Evolutionary conservation across 2,329 filamentous ascomycete species (phyloP).

Genomic region (Colletotrichum nymphaeae): DNA sequence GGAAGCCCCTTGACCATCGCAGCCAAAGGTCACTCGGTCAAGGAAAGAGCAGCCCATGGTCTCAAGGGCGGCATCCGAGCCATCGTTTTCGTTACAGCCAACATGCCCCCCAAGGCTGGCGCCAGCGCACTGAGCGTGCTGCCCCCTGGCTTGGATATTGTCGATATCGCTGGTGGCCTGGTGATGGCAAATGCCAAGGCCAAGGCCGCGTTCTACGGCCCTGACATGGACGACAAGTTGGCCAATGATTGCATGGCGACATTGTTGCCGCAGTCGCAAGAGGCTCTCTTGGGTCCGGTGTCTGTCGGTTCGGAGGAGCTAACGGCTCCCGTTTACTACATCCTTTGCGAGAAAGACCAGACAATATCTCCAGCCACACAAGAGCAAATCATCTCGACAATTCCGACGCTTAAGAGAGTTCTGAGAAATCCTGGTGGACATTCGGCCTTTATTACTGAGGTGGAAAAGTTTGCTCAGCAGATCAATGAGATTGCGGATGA

Average conservation of each 20-base stretch:
- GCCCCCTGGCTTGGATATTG: constrained; percentile 12
- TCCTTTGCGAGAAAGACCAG: constrained; percentile 24
- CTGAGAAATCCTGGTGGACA: constrained; percentile 21
- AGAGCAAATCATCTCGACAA: constrained; percentile 2
- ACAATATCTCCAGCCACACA: constrained; percentile 3
- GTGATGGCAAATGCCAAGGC: constrained; percentile 14
- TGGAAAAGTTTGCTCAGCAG: constrained; percentile 12
- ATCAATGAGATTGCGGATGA: constrained; percentile 3
- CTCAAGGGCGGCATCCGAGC: constrained; percentile 13
- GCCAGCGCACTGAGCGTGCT: constrained; percentile 15
- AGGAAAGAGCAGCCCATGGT: background rate
- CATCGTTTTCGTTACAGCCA: constrained; percentile 4
- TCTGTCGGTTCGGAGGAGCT: constrained; percentile 1
- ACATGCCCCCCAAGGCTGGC: constrained; percentile 11
- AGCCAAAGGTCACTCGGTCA: background rate
- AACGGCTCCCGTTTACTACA: constrained; percentile 14
- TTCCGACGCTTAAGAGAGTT: constrained; percentile 12
- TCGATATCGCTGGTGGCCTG: constrained; percentile 1
- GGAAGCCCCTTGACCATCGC: constrained; percentile 13
- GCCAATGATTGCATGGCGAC: constrained; percentile 3
- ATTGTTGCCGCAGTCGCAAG: constrained; percentile 15
- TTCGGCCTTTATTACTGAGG: constrained; percentile 15
- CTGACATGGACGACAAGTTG: constrained; percentile 10
- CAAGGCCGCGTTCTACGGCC: constrained; percentile 20
- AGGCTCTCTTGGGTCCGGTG: background rate